These are phyloP conservation scores for Penicillium psychrosexuale DNA, from an alignment of 2,329 filamentous ascomycete genomes.

Conservation along the genomic window DNA sequence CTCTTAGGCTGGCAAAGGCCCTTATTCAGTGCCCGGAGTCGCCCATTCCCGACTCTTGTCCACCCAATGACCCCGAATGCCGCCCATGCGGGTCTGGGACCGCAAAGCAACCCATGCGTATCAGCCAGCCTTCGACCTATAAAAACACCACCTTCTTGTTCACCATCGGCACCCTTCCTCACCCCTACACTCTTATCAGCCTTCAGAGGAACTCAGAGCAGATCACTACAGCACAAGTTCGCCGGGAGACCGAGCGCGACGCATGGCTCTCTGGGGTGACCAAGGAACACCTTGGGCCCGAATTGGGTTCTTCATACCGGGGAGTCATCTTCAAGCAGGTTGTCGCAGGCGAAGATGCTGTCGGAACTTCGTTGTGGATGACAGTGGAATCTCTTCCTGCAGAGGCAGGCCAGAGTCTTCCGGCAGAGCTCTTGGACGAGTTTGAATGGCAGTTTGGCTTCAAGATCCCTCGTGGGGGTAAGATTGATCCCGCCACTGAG, in stretches of 20 bases:
- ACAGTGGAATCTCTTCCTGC: conserved; percentile 62
- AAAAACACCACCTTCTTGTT: conserved; percentile 70
- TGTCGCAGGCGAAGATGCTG: conserved; percentile 66
- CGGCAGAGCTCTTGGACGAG: conserved; percentile 54
- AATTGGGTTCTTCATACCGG: conserved; percentile 61
- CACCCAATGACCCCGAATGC: conserved; percentile 75
- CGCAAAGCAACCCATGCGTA: conserved; percentile 57
- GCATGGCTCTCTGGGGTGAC: conserved; percentile 73
- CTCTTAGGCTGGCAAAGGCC: conserved; percentile 68
- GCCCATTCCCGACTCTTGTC: conserved; percentile 73
- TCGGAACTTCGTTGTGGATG: conserved; percentile 72
- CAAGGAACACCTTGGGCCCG: conserved; percentile 62
- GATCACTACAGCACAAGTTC: conserved; percentile 63
- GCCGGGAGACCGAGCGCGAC: conserved; percentile 69
- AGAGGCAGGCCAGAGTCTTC: conserved; percentile 52
- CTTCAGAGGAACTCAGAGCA: conserved; percentile 60
- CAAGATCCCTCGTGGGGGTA: conserved; percentile 59
- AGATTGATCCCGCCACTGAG: conserved; percentile 38
- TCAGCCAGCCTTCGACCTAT: conserved; percentile 66
- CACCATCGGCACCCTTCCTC: conserved; percentile 82
- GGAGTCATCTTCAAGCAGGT: conserved; percentile 76
- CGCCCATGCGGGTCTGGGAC: conserved; percentile 68
- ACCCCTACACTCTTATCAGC: conserved; percentile 79
- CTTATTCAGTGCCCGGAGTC: conserved; percentile 72
- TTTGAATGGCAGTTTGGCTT: conserved; percentile 92